phyloP scores from a whole-genome alignment of 805 yeast genomes.

The Saturnispora saitoi region DNA sequence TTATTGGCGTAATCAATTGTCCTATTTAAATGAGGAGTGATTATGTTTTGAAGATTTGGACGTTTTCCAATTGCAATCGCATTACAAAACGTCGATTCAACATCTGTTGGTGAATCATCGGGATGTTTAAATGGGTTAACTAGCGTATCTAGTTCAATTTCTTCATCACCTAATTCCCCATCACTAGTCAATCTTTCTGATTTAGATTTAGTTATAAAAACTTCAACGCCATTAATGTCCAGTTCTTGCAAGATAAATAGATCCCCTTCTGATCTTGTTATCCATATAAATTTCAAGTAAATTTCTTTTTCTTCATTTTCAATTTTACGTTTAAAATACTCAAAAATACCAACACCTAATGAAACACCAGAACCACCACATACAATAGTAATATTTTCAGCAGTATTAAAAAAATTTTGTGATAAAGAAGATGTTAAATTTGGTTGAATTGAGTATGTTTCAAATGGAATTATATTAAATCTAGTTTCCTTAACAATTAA shows the following conservation, averaged over 20 bases:
- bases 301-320: slow-evolving; percentile 21
- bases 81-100: slow-evolving; percentile 10
- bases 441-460: slow-evolving; percentile 32
- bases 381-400: slow-evolving; percentile 42
- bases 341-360: slow-evolving; percentile 46
- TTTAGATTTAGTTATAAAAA: slow-evolving; percentile 30
- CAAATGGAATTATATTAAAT: slow-evolving; percentile 28
- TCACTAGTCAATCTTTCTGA: slow-evolving; percentile 1
- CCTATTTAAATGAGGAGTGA: slow-evolving; percentile 24
- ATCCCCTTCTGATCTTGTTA: slow-evolving; percentile 39
- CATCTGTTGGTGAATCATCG: slow-evolving; percentile 4
- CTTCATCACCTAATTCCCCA: slow-evolving; percentile 13
- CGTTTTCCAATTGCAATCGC: slow-evolving; percentile 28
- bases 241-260: slow-evolving; percentile 37
- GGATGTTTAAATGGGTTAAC: slow-evolving; percentile 9
- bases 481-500: slow-evolving; percentile 39
- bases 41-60: slow-evolving; percentile 33
- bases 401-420: slow-evolving; percentile 37
- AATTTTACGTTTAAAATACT: slow-evolving; percentile 28
- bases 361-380: slow-evolving; percentile 75
- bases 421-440: slow-evolving; percentile 37
- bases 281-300: slow-evolving; percentile 44
- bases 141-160: slow-evolving; percentile 22
- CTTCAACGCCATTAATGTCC: slow-evolving; percentile 28
- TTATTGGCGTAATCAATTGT: slow-evolving; percentile 31